These are phyloP conservation scores for Ophiocordyceps camponoti-leonardi DNA, from an alignment of 2,329 filamentous ascomycete species.

Conservation along the genomic window DNA sequence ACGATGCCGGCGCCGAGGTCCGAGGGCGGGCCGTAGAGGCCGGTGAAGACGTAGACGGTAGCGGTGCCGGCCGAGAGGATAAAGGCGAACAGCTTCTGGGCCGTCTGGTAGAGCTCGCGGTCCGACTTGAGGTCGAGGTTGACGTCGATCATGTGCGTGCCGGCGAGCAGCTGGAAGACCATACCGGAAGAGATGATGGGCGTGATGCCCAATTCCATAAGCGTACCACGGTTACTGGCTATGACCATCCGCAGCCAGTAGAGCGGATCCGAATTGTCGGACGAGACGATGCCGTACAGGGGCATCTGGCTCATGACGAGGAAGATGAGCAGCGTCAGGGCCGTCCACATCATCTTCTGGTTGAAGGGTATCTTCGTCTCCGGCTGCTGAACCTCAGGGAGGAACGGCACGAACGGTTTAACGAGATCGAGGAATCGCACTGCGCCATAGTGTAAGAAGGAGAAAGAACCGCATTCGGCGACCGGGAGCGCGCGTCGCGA, in stretches of 20 bases:
- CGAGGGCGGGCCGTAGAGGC: slow-evolving; percentile 90
- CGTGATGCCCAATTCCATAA: slow-evolving; percentile 94
- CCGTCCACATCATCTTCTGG: slow-evolving; percentile 94
- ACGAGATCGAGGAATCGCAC: slow-evolving; percentile 99
- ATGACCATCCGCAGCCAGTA: slow-evolving; percentile 99
- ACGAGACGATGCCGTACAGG: slow-evolving; percentile 96
- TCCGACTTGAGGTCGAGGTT: slow-evolving; percentile 99
- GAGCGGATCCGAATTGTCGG: slow-evolving; percentile 91
- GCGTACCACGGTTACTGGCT: slow-evolving; percentile 90
- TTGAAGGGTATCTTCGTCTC: slow-evolving; percentile 99
- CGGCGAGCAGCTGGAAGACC: slow-evolving; percentile 99
- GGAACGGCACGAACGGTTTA: slow-evolving; percentile 98
- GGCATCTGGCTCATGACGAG: slow-evolving; percentile 99
- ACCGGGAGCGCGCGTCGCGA: not conserved
- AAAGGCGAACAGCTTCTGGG: slow-evolving; percentile 96
- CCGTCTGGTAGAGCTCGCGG: slow-evolving; percentile 98
- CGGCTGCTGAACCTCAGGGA: slow-evolving; percentile 95
- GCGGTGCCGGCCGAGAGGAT: slow-evolving; percentile 95
- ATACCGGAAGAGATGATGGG: slow-evolving; percentile 99
- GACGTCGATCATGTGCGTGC: slow-evolving; percentile 98
- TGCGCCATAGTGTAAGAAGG: slow-evolving; percentile 17
- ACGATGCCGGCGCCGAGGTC: slow-evolving; percentile 97
- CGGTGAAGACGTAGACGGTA: slow-evolving; percentile 95
- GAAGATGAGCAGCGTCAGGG: slow-evolving; percentile 92
- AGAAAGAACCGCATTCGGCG: not conserved